Evolutionary conservation across 2,329 filamentous ascomycete species (phyloP), one percentile per base, ranked within the genome.

Genomic region (Elsinoe ampelina): DNA sequence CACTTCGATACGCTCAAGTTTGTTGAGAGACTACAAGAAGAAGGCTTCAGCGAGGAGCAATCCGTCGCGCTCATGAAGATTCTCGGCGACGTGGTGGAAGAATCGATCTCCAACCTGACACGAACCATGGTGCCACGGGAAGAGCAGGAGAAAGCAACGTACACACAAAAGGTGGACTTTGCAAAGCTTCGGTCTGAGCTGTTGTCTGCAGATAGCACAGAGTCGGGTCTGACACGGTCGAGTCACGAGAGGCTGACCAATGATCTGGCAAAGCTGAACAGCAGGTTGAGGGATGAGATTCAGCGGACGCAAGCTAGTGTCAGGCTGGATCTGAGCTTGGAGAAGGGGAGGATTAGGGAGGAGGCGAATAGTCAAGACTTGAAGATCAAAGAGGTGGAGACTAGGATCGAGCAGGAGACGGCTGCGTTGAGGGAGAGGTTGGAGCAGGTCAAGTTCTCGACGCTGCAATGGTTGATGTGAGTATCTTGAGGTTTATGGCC

Each of bases 1-100:
- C 91, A 98, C 72, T 98, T 98, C 69, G 93, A 98, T 72, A 98
- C 93, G 0, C 81, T 98, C 60, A 96, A 95, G 74, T 95, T 98
- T 69, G 91, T 98, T 38, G 89, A 95, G 73, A 80, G 89, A 54
- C 77, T 98, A 39, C 85, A 92, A 70, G 82, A 82, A 63, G 93
- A 98, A 70, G 93, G 93, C 0, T 96, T 97, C 71, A 95, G 89
- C 20, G 92, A 97, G 71, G 87, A 91, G 63, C 93, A 98, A 73
- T 85, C 91, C 2, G 90, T 89, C 22, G 92, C 93, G n/a, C 93
- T 96, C 87, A 97, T 98, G 93, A 89, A 88, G 69, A 89, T 97
- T 5, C 77, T 98, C 38, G 91, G 90, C 72, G 91, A 97, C 70
- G 92, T 97, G 8, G 96, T 98, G 62, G 89, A 97, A 70, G 93